Percentiles rank a stretch among this genome's conserved stretches.
phyloP scores from a whole-genome alignment of 2,329 filamentous ascomycete genomes.

The Stachybotrys chartarum region DNA sequence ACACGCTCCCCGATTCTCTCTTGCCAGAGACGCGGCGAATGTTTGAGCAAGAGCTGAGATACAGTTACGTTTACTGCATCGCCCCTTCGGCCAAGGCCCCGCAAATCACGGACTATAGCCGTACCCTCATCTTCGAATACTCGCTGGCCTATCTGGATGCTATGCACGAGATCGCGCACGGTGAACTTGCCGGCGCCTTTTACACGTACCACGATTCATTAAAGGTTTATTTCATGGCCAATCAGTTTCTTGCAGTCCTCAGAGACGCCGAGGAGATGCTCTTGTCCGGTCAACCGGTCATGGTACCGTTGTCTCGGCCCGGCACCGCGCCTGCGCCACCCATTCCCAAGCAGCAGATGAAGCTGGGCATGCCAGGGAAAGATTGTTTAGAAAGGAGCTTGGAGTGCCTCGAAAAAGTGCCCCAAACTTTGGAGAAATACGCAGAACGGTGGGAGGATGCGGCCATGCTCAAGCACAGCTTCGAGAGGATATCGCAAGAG shows the following conservation, averaged over 20 bases:
- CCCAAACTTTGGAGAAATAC: conserved; percentile 46
- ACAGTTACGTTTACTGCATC: conserved; percentile 85
- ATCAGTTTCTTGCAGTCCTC: conserved; percentile 56
- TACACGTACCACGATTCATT: conserved; percentile 85
- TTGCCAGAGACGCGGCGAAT: conserved; percentile 62
- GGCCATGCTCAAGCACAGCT: conserved; percentile 43
- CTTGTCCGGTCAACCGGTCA: conserved; percentile 40
- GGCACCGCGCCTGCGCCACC: conserved; percentile 45
- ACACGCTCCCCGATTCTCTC: conserved; percentile 61
- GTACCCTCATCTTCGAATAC: conserved; percentile 78
- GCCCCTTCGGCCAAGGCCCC: conserved; percentile 72
- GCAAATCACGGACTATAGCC: conserved; percentile 66
- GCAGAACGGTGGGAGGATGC: conserved; percentile 54
- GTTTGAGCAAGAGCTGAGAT: conserved; percentile 83
- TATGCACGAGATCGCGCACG: conserved; percentile 60
- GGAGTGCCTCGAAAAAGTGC: conserved; percentile 45
- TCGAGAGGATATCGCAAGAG: conserved; percentile 41
- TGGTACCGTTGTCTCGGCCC: conserved; percentile 35
- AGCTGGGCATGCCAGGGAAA: conserved; percentile 25
- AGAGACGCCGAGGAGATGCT: conserved; percentile 50
- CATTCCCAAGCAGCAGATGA: conserved; percentile 37
- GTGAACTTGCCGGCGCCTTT: conserved; percentile 54
- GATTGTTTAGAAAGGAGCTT: conserved; percentile 51
- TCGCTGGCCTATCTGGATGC: conserved; percentile 74
- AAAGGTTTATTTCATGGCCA: conserved; percentile 69